These are phyloP conservation scores for Geum urbanum DNA, from an alignment of 306 rosid species.

Conservation along the genomic window DNA sequence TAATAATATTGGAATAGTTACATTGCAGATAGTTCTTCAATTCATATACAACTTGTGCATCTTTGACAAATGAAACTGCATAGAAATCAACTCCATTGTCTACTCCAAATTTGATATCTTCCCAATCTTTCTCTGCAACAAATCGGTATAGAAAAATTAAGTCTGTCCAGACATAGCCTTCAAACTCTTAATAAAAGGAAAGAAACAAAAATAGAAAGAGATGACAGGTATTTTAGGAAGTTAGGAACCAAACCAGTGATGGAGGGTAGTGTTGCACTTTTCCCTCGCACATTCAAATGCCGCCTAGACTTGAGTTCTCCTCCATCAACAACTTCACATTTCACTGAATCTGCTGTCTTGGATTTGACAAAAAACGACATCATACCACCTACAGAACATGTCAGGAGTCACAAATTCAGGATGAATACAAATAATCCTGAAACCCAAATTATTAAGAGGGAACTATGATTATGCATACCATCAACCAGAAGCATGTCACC, in stretches of 20 bases:
- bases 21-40: slow-evolving; percentile 86
- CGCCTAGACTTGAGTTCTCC: slow-evolving; percentile 96
- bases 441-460: not conserved
- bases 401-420: slow-evolving; percentile 28
- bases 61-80: slow-evolving; percentile 99
- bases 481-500: slow-evolving; percentile 93
- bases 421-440: not conserved
- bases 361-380: slow-evolving; percentile 83
- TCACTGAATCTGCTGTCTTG: slow-evolving; percentile 76
- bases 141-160: slow-evolving; percentile 26
- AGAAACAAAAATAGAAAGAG: not conserved
- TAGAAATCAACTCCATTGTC: slow-evolving; percentile 95
- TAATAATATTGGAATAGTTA: slow-evolving; percentile 23
- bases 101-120: slow-evolving; percentile 95
- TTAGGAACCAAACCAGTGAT: slow-evolving; percentile 70
- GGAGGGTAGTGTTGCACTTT: slow-evolving; percentile 97
- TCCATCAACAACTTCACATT: slow-evolving; percentile 96
- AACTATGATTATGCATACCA: slow-evolving; percentile 36
- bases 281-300: slow-evolving; percentile 94
- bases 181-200: not conserved
- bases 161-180: slow-evolving; percentile 2
- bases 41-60: slow-evolving; percentile 89
- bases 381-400: slow-evolving; percentile 76
- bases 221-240: not conserved
- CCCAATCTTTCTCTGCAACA: slow-evolving; percentile 99